A percentile compares a stretch with the other conserved stretches of the same genome.
These are phyloP conservation scores for Aspergillus piperis DNA, from an alignment of 2,329 filamentous ascomycete species.

Conservation along the genomic window DNA sequence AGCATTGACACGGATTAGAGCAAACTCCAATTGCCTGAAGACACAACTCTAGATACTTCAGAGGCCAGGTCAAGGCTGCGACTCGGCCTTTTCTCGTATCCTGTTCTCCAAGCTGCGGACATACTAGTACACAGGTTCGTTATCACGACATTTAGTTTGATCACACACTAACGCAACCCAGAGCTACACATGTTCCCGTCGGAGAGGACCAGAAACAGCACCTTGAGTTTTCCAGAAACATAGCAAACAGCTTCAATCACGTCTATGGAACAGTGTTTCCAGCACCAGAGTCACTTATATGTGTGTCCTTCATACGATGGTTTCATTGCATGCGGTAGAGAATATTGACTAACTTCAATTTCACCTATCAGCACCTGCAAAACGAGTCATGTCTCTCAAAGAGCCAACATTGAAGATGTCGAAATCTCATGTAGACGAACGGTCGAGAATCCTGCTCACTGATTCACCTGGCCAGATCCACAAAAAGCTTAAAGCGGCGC, in stretches of 20 bases:
- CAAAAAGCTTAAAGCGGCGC: conserved; percentile 68
- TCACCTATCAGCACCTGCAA: conserved; percentile 63
- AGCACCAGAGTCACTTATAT: conserved; percentile 69
- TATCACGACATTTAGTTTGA: background rate
- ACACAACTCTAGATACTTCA: conserved; percentile 60
- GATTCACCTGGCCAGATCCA: conserved; percentile 66
- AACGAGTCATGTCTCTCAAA: conserved; percentile 85
- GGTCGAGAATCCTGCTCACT: conserved; percentile 80
- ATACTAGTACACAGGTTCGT: conserved; percentile 77
- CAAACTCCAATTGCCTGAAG: conserved; percentile 67
- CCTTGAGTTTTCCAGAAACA: conserved; percentile 86
- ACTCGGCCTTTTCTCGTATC: conserved; percentile 91
- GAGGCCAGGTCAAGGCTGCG: conserved; percentile 66
- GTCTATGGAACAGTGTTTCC: conserved; percentile 65
- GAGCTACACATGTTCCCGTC: conserved; percentile 90
- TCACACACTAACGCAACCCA: conserved; percentile 35
- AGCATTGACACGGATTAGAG: conserved; percentile 52
- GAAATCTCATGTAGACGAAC: conserved; percentile 73
- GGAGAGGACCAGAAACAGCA: conserved; percentile 96
- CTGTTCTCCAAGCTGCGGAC: conserved; percentile 92
- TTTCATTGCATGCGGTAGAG: background rate
- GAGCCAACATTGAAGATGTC: conserved; percentile 87
- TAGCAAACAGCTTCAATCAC: conserved; percentile 84
- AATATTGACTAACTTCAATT: conserved; percentile 8
- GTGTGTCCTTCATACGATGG: conserved; percentile 47